Evolutionary conservation across 805 yeast genomes (phyloP).

Genomic region (Lachancea mirantina): DNA sequence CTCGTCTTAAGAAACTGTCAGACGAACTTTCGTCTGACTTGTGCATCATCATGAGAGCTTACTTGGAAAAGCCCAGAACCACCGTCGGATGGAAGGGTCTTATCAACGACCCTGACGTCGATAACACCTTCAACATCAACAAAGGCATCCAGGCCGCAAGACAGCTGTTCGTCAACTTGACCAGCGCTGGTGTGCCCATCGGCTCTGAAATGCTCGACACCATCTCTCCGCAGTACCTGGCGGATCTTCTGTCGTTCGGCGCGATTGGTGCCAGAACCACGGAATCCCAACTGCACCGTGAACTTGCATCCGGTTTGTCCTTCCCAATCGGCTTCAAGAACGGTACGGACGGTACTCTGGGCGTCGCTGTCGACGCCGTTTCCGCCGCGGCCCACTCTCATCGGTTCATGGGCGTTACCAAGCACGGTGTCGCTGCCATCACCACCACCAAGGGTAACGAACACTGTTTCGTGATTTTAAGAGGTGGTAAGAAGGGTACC

Average conservation of each 20-base stretch:
- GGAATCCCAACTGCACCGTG: constrained; percentile 96
- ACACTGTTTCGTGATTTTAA: constrained; percentile 84
- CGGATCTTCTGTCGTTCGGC: constrained; percentile 87
- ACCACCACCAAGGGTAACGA: constrained; percentile 94
- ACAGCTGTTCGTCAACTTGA: constrained; percentile 74
- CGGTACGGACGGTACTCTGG: constrained; percentile 93
- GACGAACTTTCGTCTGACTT: constrained; percentile 70
- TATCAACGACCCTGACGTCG: constrained; percentile 93
- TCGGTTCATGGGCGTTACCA: constrained; percentile 95
- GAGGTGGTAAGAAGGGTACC: constrained; percentile 94
- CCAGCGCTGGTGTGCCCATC: constrained; percentile 76
- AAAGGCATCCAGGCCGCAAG: constrained; percentile 87
- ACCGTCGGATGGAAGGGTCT: constrained; percentile 99
- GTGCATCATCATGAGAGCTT: constrained; percentile 91
- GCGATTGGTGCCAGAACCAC: constrained; percentile 99
- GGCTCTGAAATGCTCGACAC: constrained; percentile 98
- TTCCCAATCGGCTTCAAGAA: constrained; percentile 98
- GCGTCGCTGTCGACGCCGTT: constrained; percentile 91
- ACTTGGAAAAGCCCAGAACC: constrained; percentile 96
- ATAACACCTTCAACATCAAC: constrained; percentile 88
- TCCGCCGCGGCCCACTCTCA: constrained; percentile 87
- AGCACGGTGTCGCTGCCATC: constrained; percentile 94
- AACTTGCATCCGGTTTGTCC: constrained; percentile 93
- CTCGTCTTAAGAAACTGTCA: constrained; percentile 54
- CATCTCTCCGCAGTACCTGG: constrained; percentile 90